Conservation (phyloP, 1,284 basidiomycete genomes). For the Ustilago trichophora region DNA sequence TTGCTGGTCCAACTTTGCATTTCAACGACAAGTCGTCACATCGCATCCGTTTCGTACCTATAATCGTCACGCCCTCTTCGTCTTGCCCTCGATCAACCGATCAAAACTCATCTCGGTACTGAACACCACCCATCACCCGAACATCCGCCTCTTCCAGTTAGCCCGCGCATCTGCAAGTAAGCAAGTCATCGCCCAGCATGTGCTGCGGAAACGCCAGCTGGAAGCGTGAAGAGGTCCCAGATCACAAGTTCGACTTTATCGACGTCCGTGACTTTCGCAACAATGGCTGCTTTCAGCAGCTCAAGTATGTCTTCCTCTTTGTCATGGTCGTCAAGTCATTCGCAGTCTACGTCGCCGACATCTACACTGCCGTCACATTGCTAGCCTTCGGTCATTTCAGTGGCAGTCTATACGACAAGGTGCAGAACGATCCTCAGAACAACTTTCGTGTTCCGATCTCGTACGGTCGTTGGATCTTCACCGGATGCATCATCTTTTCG, state of each 20-base stretch:
- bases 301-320: slow-evolving; percentile 92
- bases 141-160: neutral
- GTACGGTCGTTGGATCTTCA: slow-evolving; percentile 94
- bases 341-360: slow-evolving; percentile 94
- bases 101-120: neutral
- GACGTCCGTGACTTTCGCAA: slow-evolving; percentile 90
- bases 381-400: slow-evolving; percentile 90
- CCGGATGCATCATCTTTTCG: slow-evolving; percentile 96
- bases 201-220: slow-evolving; percentile 69
- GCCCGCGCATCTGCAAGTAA: too few species aligned
- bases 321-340: slow-evolving; percentile 91
- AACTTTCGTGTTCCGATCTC: slow-evolving; percentile 88
- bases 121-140: slow-evolving; percentile 4
- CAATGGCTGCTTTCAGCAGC: slow-evolving; percentile 82
- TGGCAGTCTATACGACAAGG: slow-evolving; percentile 79
- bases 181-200: slow-evolving; percentile 17
- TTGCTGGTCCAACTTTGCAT: slow-evolving; percentile 19
- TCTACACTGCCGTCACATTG: slow-evolving; percentile 96
- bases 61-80: slow-evolving; percentile 11
- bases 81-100: neutral
- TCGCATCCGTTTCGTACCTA: slow-evolving; percentile 12
- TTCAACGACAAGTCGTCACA: slow-evolving; percentile 19
- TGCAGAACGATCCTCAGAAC: slow-evolving; percentile 71
- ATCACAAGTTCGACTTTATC: slow-evolving; percentile 99
- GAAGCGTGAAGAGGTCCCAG: slow-evolving; percentile 96